Conservation (phyloP, 306 rosid species). For the Castanea crenata region DNA sequence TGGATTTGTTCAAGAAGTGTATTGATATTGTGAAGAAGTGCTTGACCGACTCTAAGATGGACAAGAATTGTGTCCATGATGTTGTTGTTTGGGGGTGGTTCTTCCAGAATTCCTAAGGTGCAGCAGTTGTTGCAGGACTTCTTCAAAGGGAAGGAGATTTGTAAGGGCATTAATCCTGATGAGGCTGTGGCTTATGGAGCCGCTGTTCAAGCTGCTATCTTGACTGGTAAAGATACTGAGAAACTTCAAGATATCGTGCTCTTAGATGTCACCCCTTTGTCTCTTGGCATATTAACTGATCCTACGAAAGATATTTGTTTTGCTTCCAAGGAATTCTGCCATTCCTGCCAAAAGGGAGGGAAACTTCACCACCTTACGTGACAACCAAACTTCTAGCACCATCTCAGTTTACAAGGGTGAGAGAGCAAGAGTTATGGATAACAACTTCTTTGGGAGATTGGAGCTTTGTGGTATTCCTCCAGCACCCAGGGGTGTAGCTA, state of each 20-base stretch:
- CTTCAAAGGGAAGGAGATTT: conserved; percentile 26
- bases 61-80: conserved; percentile 5
- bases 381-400: conserved; percentile 9
- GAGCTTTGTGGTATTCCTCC: conserved; percentile 6
- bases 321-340: too few species aligned
- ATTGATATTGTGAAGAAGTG: too few species aligned
- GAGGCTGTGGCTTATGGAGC: conserved; percentile 22
- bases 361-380: neutral
- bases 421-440: conserved; percentile 2
- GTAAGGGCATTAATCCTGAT: conserved; percentile 20
- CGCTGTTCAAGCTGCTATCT: too few species aligned
- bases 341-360: neutral
- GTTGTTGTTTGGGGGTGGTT: conserved; percentile 21
- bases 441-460: conserved; percentile 16
- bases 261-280: too few species aligned
- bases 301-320: too few species aligned
- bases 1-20: too few species aligned
- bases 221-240: too few species aligned
- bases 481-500: conserved; percentile 16
- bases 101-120: conserved; percentile 24
- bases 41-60: too few species aligned
- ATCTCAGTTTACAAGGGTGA: conserved; percentile 16
- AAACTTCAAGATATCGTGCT: too few species aligned
- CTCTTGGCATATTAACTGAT: too few species aligned
- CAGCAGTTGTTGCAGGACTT: conserved; percentile 17